Evolutionary conservation across 2,329 filamentous ascomycete genomes (phyloP), one percentile per base, ranked within the genome.

Genomic region (Alternaria tenuissima): DNA sequence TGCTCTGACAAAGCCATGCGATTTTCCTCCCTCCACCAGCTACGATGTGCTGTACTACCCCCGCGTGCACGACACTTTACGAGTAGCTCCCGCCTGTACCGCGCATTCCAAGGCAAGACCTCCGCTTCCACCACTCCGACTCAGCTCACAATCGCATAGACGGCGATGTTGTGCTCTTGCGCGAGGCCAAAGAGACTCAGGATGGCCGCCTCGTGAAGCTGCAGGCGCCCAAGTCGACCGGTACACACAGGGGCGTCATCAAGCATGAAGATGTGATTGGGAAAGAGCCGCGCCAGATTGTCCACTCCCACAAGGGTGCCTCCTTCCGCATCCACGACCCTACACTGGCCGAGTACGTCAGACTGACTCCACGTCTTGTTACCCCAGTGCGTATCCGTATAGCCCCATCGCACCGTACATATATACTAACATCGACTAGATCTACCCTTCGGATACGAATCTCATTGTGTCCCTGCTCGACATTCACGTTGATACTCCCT

Each of bases 401-500:
- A 38, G 6, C 7, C 34, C 3, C 5, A 2, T 8, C 16, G 16
- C n/a, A 38, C 16, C 2, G 14, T 14, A 34, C 2, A 22, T 3
- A 22, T 11, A 22, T 41, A 47, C 63, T 65, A 48, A 62, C 71
- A 64, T 9, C 1, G n/a, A 18, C 14, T 78, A 89, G 87, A 86
- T 91, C 42, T 95, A 95, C 72, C 88, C 91, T 16, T 85, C 87
- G 59, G 92, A 94, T 78, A 90, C 91, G 18, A 89, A 86, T 65
- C 80, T 91, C 32, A 94, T 95, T 53, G 89, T 93, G 38, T 90
- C 88, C 1, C 82, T 94, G 24, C 84, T 96, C 22, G 91, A 95
- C 74, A 83, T 95, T 44, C 89, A 94, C 74, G 85, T 88, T 30
- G 80, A 69, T 68, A 70, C 68, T 3, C 67, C 69, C 14, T 79